phyloP scores from a whole-genome alignment of 2,329 filamentous ascomycete species.

The Fusarium camptoceras region DNA sequence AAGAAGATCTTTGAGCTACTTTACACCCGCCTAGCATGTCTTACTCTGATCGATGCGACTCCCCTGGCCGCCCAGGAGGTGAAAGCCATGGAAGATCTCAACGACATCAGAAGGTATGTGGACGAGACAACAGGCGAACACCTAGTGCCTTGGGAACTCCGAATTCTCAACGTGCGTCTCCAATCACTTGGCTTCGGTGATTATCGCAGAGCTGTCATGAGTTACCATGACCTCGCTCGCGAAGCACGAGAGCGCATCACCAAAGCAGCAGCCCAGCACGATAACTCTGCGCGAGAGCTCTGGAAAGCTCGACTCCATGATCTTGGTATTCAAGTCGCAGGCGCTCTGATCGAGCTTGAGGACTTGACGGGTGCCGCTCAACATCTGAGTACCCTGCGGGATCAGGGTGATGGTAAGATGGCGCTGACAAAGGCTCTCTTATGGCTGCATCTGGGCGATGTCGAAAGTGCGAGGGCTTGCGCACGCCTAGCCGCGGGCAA shows the following conservation, averaged over 20 bases:
- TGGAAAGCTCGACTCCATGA: constrained; percentile 82
- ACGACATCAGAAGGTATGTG: constrained; percentile 65
- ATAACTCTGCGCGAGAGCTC: constrained; percentile 66
- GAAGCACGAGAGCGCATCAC: constrained; percentile 76
- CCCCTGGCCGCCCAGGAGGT: constrained; percentile 76
- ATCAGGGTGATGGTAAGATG: constrained; percentile 55
- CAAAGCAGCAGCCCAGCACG: constrained; percentile 57
- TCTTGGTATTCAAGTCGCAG: constrained; percentile 75
- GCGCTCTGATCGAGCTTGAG: constrained; percentile 84
- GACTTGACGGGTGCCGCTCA: constrained; percentile 83
- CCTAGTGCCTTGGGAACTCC: constrained; percentile 87
- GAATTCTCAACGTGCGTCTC: constrained; percentile 83
- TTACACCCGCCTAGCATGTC: constrained; percentile 83
- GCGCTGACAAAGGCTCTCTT: constrained; percentile 71
- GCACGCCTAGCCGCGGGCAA: constrained; percentile 52
- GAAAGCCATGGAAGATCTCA: constrained; percentile 72
- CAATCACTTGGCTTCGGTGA: constrained; percentile 90
- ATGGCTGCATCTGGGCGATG: constrained; percentile 82
- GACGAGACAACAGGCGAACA: constrained; percentile 67
- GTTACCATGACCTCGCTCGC: constrained; percentile 86
- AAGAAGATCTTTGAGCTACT: constrained; percentile 79
- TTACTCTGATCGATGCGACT: constrained; percentile 81
- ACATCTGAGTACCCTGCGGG: constrained; percentile 73
- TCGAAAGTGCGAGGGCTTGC: constrained; percentile 71
- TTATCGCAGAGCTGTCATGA: constrained; percentile 84